phyloP scores from a whole-genome alignment of 768 basidiomycete species.

The Boletus bicolor region DNA sequence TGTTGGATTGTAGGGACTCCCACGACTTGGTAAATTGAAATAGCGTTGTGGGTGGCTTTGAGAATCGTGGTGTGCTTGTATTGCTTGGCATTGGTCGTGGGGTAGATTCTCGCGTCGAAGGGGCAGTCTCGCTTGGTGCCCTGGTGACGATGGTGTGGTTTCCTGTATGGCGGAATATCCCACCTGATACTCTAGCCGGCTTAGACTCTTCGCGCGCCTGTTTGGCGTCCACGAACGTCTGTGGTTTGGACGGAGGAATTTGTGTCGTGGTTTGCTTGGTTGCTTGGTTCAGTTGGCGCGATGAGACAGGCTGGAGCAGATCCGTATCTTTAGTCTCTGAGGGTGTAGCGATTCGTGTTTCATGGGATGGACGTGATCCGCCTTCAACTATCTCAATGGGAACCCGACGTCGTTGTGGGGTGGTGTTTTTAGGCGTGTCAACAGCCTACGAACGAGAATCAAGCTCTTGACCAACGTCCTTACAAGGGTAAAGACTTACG shows the following conservation, averaged over 20 bases:
- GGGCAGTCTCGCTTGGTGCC: conserved; percentile 17
- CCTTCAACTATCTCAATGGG: conserved; percentile 61
- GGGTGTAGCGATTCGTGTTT: background rate
- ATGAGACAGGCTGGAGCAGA: conserved; percentile 40
- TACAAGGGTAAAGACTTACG: conserved; percentile 11
- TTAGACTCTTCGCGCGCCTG: conserved; percentile 47
- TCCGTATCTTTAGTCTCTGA: conserved; percentile 14
- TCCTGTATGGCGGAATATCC: conserved; percentile 68
- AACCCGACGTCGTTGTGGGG: conserved; percentile 51
- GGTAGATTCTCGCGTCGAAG: conserved; percentile 2
- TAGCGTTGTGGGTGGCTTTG: conserved; percentile 41
- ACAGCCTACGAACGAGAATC: conserved; percentile 11
- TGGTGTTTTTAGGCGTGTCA: background rate
- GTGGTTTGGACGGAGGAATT: conserved; percentile 13
- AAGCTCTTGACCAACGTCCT: background rate
- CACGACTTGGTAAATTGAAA: conserved; percentile 65
- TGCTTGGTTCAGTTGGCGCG: conserved; percentile 31
- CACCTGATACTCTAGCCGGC: conserved; percentile 55
- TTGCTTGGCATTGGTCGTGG: conserved; percentile 1
- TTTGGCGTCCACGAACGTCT: conserved; percentile 59
- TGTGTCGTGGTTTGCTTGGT: conserved; percentile 4
- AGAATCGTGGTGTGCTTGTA: conserved; percentile 1
- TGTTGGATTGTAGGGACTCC: conserved; percentile 40
- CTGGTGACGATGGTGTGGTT: conserved; percentile 53
- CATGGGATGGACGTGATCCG: conserved; percentile 4